Conservation (phyloP, 2,329 filamentous ascomycete genomes). For the Thermothelomyces thermophilus region DNA sequence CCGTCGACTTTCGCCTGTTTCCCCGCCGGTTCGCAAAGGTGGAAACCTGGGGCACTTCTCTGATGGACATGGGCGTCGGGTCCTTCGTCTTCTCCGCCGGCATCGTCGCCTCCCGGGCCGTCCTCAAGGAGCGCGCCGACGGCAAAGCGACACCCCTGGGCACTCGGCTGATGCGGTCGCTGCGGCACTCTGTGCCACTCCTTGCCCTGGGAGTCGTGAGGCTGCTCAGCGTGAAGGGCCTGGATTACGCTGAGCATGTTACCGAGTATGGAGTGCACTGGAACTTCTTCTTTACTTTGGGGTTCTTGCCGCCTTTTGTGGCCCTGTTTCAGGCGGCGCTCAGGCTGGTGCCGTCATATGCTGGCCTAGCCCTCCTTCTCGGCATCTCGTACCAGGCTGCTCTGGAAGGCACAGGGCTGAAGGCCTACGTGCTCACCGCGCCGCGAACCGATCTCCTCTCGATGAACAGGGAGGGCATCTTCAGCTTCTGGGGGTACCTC, state of each 20-base stretch:
- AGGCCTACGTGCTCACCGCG: slow-evolving; percentile 74
- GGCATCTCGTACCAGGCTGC: slow-evolving; percentile 65
- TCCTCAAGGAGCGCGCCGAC: slow-evolving; percentile 61
- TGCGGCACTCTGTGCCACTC: slow-evolving; percentile 77
- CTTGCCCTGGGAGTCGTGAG: slow-evolving; percentile 73
- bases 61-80: slow-evolving; percentile 97
- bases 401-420: slow-evolving; percentile 71
- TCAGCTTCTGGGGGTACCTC: slow-evolving; percentile 88
- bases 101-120: slow-evolving; percentile 76
- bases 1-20: slow-evolving; percentile 90
- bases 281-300: slow-evolving; percentile 99
- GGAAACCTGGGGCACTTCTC: slow-evolving; percentile 98
- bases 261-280: slow-evolving; percentile 97
- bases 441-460: slow-evolving; percentile 73
- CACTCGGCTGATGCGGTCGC: slow-evolving; percentile 56
- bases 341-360: slow-evolving; percentile 66
- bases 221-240: slow-evolving; percentile 81
- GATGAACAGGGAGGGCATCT: slow-evolving; percentile 92
- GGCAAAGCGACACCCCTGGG: slow-evolving; percentile 44
- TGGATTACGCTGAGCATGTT: slow-evolving; percentile 95
- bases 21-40: slow-evolving; percentile 94
- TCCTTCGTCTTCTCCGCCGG: slow-evolving; percentile 96
- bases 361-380: slow-evolving; percentile 64
- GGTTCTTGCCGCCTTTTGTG: slow-evolving; percentile 79
- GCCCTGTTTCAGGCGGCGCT: slow-evolving; percentile 73